These are phyloP conservation scores for Thraustochytrium striatum DNA, from an alignment of 352 stramenopile genomes.

Conservation along the genomic window DNA sequence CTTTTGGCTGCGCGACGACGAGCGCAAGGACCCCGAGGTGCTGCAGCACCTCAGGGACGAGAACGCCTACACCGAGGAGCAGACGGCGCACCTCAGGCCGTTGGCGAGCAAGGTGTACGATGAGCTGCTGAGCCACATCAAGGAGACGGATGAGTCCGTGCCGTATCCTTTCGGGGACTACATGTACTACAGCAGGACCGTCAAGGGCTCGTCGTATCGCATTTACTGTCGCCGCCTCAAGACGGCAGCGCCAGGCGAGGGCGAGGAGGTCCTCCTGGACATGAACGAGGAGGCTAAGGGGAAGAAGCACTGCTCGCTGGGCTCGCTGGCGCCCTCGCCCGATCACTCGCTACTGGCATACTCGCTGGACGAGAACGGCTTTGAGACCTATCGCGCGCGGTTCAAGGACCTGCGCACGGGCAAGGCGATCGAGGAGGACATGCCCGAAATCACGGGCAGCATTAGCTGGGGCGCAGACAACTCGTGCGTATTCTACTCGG, in stretches of 20 bases:
- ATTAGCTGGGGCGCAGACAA: constrained; percentile 82
- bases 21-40: constrained; percentile 80
- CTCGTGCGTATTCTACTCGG: constrained; percentile 86
- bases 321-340: constrained; percentile 70
- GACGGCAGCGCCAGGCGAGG: not conserved
- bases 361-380: constrained; percentile 85
- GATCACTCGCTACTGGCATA: constrained; percentile 86
- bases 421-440: constrained; percentile 62
- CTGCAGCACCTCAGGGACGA: constrained; percentile 83
- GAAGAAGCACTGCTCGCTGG: constrained; percentile 74
- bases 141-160: constrained; percentile 54
- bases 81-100: constrained; percentile 73
- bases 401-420: constrained; percentile 73
- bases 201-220: constrained; percentile 70
- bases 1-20: constrained; percentile 89
- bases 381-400: constrained; percentile 63
- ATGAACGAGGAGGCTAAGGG: constrained; percentile 82
- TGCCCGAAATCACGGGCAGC: constrained; percentile 71
- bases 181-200: constrained; percentile 78
- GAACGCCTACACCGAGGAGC: constrained; percentile 82
- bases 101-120: constrained; percentile 78
- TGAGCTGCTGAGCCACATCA: constrained; percentile 79
- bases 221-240: constrained; percentile 47
- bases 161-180: constrained; percentile 63
- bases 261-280: constrained; percentile 87